Evolutionary conservation across 2,329 filamentous ascomycete species (phyloP).

Genomic region (Aspergillus caelatus): DNA sequence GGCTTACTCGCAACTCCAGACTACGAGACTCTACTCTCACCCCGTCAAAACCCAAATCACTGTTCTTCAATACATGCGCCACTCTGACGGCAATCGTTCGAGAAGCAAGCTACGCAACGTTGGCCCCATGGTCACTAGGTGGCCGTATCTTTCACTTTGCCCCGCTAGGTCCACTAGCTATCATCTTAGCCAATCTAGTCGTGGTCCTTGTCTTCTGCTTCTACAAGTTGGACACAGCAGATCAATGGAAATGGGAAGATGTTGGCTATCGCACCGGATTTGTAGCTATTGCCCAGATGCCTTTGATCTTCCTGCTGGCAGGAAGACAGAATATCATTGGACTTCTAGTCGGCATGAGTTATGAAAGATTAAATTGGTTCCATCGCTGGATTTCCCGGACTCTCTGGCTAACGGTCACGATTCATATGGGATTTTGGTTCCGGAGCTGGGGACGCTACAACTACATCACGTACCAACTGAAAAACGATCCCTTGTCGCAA

Average conservation of each 20-base stretch:
- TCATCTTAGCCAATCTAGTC: conserved; percentile 49
- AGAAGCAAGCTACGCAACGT: conserved; percentile 54
- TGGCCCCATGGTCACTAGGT: conserved; percentile 38
- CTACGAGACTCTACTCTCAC: conserved; percentile 47
- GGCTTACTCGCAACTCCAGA: conserved; percentile 34
- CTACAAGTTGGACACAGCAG: conserved; percentile 55
- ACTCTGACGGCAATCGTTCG: conserved; percentile 58
- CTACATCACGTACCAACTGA: conserved; percentile 53
- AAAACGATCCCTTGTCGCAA: conserved; percentile 52
- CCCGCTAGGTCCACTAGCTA: conserved; percentile 40
- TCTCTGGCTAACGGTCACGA: conserved; percentile 55
- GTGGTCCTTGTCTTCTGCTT: conserved; percentile 59
- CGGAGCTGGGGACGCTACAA: conserved; percentile 55
- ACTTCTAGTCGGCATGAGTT: conserved; percentile 49
- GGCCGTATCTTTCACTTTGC: conserved; percentile 40
- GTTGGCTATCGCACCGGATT: conserved; percentile 61
- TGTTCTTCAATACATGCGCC: conserved; percentile 52
- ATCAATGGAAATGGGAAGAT: conserved; percentile 56
- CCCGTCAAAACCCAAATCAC: conserved; percentile 58
- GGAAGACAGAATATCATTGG: conserved; percentile 60
- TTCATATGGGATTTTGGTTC: conserved; percentile 60
- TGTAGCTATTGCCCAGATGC: conserved; percentile 56
- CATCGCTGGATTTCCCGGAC: conserved; percentile 56
- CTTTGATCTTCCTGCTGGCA: conserved; percentile 58
- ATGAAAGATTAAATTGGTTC: conserved; percentile 56